Conservation (phyloP, 345 rosid genomes). For the Linum usitatissimum region DNA sequence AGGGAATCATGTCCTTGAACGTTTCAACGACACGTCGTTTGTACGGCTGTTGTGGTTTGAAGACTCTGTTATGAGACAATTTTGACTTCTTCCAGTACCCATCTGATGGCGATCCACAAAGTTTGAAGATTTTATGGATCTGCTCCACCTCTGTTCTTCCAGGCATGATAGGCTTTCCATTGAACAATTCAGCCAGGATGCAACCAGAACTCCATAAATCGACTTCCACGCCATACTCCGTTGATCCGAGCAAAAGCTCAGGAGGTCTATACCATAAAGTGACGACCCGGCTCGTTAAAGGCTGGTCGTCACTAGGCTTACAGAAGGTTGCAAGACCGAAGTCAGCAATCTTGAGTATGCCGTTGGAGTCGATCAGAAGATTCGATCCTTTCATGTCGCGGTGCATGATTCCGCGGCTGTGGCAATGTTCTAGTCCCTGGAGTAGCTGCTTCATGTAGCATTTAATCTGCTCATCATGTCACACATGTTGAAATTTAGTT, state of each 20-base stretch:
- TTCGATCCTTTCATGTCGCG: conserved; percentile 67
- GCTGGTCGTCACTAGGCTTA: conserved; percentile 30
- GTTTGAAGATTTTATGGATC: conserved; percentile 59
- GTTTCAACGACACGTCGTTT: conserved; percentile 44
- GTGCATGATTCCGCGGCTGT: conserved; percentile 49
- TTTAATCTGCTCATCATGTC: conserved; percentile 25
- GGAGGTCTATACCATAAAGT: conserved; percentile 70
- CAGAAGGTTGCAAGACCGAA: conserved; percentile 51
- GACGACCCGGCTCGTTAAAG: conserved; percentile 62
- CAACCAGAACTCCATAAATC: conserved; percentile 68
- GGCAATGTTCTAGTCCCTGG: conserved; percentile 54
- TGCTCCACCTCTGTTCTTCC: conserved; percentile 78
- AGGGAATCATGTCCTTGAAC: conserved; percentile 38
- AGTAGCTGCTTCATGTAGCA: conserved; percentile 59
- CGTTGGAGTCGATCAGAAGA: conserved; percentile 39
- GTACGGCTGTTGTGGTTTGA: conserved; percentile 59
- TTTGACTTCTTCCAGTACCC: conserved; percentile 58
- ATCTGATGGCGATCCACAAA: conserved; percentile 67
- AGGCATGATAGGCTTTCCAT: conserved; percentile 62
- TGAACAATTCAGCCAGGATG: conserved; percentile 52
- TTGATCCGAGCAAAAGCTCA: conserved; percentile 55
- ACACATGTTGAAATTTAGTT: too few species aligned
- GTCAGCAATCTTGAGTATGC: conserved; percentile 56
- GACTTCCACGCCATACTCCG: conserved; percentile 48
- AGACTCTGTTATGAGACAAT: conserved; percentile 48